phyloP scores from a whole-genome alignment of 805 yeast species.

The Metschnikowia arizonensis region DNA sequence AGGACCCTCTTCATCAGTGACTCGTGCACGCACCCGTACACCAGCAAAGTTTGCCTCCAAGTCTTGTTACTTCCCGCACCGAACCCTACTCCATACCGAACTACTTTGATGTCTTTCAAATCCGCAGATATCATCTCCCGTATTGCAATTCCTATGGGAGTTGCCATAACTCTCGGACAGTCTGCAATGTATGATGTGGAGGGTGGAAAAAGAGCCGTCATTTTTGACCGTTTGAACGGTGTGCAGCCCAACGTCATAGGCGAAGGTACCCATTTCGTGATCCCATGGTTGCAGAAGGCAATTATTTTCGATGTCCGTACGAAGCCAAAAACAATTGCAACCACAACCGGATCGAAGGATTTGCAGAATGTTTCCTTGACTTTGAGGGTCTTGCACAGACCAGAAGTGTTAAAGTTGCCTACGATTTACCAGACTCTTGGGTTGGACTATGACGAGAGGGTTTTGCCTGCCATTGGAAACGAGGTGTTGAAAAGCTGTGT shows the following conservation, averaged over 20 bases:
- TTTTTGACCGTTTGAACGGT: conserved; percentile 88
- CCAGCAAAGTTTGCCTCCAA: conserved; percentile 6
- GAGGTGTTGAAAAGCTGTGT: conserved; percentile 87
- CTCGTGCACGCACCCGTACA: conserved; percentile 7
- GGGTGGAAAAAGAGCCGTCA: conserved; percentile 94
- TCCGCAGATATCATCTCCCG: conserved; percentile 34
- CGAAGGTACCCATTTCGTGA: conserved; percentile 93
- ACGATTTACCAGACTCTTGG: conserved; percentile 87
- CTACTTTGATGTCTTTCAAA: conserved; percentile 26
- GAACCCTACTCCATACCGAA: neutral
- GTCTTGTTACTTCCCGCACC: neutral
- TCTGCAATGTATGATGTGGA: conserved; percentile 89
- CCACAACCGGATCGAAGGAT: conserved; percentile 96
- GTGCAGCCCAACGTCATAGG: conserved; percentile 86
- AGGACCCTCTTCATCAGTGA: neutral
- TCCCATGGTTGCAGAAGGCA: conserved; percentile 95
- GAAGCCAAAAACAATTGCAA: conserved; percentile 92
- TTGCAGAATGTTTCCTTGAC: conserved; percentile 93
- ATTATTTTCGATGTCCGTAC: conserved; percentile 93
- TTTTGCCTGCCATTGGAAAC: conserved; percentile 86
- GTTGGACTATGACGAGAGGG: conserved; percentile 91
- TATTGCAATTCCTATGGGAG: conserved; percentile 69
- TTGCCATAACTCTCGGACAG: conserved; percentile 67
- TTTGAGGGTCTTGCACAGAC: conserved; percentile 88
- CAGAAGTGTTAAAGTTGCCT: conserved; percentile 81